Percentiles rank a stretch among this genome's conserved stretches.
Evolutionary conservation across 305 asterid species (phyloP).

Genomic region (Petunia hybrid): DNA sequence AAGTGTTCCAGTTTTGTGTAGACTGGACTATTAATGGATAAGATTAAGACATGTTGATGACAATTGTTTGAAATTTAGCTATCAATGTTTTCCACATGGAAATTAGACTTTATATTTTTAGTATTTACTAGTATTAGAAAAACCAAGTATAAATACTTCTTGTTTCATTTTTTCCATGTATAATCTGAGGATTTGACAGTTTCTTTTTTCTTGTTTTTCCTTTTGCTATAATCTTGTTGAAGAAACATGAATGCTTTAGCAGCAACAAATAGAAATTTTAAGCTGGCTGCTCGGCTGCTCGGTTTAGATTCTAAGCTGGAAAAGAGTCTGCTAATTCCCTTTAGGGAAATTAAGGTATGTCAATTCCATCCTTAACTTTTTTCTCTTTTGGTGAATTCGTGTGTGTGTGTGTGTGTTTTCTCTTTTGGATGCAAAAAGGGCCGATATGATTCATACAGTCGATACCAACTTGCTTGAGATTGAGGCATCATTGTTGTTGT

Average conservation of each 20-base stretch:
- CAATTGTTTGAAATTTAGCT: background rate
- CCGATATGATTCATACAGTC: too few species aligned
- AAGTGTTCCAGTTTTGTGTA: background rate
- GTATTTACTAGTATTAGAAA: slow-evolving; percentile 25
- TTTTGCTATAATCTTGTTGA: background rate
- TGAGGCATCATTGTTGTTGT: too few species aligned
- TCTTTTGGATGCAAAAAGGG: background rate
- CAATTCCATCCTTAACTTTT: background rate
- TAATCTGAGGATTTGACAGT: background rate
- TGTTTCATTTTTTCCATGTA: background rate
- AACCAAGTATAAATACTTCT: background rate
- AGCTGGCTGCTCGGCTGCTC: slow-evolving; percentile 74
- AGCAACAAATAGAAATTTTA: slow-evolving; percentile 88
- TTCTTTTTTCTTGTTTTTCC: background rate
- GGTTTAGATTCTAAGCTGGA: slow-evolving; percentile 86
- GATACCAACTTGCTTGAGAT: too few species aligned
- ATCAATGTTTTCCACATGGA: background rate
- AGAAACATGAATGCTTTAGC: slow-evolving; percentile 81
- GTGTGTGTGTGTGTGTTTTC: background rate
- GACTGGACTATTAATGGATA: background rate
- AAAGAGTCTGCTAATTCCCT: slow-evolving; percentile 78
- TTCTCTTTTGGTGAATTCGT: background rate
- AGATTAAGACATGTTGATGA: background rate
- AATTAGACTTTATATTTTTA: background rate
- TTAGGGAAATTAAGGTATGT: slow-evolving; percentile 83